Conservation (phyloP, 352 stramenopile species). For the Phytophthora pini region DNA sequence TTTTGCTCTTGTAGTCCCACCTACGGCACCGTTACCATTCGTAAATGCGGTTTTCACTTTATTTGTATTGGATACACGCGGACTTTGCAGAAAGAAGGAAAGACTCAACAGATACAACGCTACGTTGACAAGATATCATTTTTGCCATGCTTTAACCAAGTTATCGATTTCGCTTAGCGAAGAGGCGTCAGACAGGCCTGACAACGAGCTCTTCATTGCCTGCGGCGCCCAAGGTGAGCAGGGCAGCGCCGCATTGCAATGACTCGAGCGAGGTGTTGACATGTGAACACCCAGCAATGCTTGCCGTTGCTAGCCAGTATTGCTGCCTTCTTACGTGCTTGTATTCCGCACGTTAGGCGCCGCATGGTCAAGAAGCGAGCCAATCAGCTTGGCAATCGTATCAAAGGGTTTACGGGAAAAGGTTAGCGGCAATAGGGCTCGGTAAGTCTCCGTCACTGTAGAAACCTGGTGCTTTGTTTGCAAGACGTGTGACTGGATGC, state of each 20-base stretch:
- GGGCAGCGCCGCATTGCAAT: too few relatives aligned
- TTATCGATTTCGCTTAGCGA: background rate
- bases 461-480: background rate
- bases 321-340: conserved; percentile 12
- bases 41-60: background rate
- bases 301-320: conserved; percentile 13
- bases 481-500: conserved; percentile 10
- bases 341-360: conserved; percentile 14
- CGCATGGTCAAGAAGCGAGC: conserved; percentile 10
- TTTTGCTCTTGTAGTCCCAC: conserved; percentile 27
- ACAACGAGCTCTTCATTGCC: conserved; percentile 13
- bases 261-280: too few relatives aligned
- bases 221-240: background rate
- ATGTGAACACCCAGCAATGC: conserved; percentile 9
- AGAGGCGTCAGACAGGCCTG: conserved; percentile 23
- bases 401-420: conserved; percentile 1
- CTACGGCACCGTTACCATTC: conserved; percentile 4
- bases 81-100: conserved; percentile 19
- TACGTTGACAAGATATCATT: conserved; percentile 31
- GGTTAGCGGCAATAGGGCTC: conserved; percentile 14
- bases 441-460: conserved; percentile 8
- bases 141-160: conserved; percentile 22
- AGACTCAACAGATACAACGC: conserved; percentile 9
- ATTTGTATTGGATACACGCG: background rate
- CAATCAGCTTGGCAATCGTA: conserved; percentile 25